Evolutionary conservation across 192 early-diverging fungal species (phyloP), one percentile per base, ranked within the genome.

Genomic region (Linnemannia schmuckeri): DNA sequence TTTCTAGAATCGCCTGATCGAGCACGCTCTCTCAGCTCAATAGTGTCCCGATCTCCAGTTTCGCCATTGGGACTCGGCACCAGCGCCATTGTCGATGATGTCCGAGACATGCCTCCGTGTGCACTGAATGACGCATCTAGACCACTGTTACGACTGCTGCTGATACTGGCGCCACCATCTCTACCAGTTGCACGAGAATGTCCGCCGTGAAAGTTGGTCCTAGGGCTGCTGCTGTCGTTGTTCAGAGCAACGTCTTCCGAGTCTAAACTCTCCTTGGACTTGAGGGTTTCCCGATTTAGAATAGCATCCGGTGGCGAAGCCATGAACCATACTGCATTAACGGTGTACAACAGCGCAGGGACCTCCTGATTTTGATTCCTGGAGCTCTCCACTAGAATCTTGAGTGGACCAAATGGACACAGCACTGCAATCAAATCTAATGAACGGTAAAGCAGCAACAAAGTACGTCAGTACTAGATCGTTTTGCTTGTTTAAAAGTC

Each of bases 371-470:
- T 89, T 63, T 97, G 90, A 13, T 77, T 89, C 74, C 92, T 90
- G 12, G 95, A 94, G 41, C 93, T 93, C 87, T 97, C 96, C 70
- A 97, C 92, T 18, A 97, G 82, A 55, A 97, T 90, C 30, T 94
- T 92, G 22, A 97, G 89, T 8, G 96, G 96, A 12, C 96, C 96
- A 92, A 95, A 97, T 0, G 96, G 96, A 88, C 96, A 96, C 6
- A 97, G 88, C n/a, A 97, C 96, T 3, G 96, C 96, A 82, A 97
- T 94, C 76, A 97, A 89, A 90, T 97, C 95, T 96, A 79, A 37
- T 57, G 44, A 57, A 1, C 0, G 30, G 49, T 13, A 41, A 15
- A 54, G 17, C n/a, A 35, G 37, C 7, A 63, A 49, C 4, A 76
- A 6, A 61, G 18, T 30, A 17, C 12, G 38, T 66, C 12, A 66